Base-by-base conservation (phyloP, 495 filamentous ascomycete species). In the Talaromyces nanjingensis region DNA sequence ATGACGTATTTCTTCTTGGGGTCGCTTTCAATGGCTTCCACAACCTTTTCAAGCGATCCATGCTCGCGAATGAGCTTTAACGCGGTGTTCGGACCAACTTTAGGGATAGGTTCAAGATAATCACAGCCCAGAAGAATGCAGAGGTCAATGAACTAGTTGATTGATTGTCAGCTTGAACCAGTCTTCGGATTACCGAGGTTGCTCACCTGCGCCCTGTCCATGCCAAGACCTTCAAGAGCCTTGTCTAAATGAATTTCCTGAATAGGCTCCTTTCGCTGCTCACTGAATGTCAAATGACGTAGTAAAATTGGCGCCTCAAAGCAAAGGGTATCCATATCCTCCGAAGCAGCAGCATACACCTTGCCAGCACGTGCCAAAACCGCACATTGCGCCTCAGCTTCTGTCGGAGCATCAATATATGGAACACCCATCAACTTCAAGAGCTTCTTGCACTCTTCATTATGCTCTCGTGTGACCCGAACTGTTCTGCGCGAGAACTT, bases 291-390 rank as follows among this genome's bases (percentile, higher is more conserved):
- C 55, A 99, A 83, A 71, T 99, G 92, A 25, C 96, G 83, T 59
- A 99, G 79, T 25, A 99, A 79, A 66, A 99, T 91, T 0, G 94
- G 94, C 12, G 92, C 81, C 64, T 97, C 86, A 72, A 98, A 99
- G 72, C 94, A 97, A 18, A 99, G 79, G 0, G 94, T 99, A 71
- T 99, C 94, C 94, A 99, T 99, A 78, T 99, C 94, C 79, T 99
- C 94, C 49, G 89, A 93, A 1, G 94, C 94, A 27, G 94, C 94
- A 16, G 92, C 94, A 67, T 94, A 99, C 34, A 98, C 94, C 77
- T 97, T 98, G 11, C 91, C 93, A 16, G 90, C 94, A 61, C 90
- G 83, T 2, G 94, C 94, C 61, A 99, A 81, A 33, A 88, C 89
- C 0, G 94, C 96, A 68, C 94, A 98, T 70, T 98, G 94, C 2